Conservation (phyloP, 306 rosid genomes). For the Quercus ilex region DNA sequence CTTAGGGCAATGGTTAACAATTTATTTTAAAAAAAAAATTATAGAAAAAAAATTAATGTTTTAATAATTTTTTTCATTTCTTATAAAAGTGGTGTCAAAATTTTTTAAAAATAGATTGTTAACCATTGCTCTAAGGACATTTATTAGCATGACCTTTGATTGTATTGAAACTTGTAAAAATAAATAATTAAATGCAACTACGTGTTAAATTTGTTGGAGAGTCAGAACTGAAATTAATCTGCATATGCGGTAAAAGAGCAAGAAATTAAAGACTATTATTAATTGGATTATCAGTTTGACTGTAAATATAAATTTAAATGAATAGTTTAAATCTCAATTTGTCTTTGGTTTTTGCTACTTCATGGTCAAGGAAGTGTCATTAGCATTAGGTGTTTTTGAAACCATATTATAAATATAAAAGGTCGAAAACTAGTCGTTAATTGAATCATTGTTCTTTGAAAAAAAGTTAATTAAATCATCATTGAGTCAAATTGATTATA, state of each 20-base stretch:
- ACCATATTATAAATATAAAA: too few species aligned
- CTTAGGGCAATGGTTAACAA: rapidly evolving
- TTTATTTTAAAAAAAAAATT: too few species aligned
- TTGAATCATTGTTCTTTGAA: too few species aligned
- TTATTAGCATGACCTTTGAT: not conserved
- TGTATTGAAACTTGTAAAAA: not conserved
- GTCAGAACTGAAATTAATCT: not conserved
- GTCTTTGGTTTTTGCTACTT: not conserved
- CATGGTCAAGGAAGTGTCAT: not conserved
- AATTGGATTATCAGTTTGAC: not conserved
- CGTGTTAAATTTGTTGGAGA: not conserved
- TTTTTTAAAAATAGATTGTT: rapidly evolving
- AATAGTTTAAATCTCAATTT: not conserved
- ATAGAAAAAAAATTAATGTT: too few species aligned
- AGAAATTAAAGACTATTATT: too few species aligned
- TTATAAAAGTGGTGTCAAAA: too few species aligned
- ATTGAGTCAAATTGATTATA: too few species aligned
- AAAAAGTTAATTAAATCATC: too few species aligned
- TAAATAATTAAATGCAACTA: not conserved
- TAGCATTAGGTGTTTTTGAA: not conserved
- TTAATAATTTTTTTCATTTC: rapidly evolving
- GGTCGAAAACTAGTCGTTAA: too few species aligned
- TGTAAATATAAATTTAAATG: not conserved
- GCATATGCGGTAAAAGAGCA: not conserved
- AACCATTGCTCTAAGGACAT: rapidly evolving